Conservation (phyloP, 306 rosid species). For the Sechiopsis laciniata region DNA sequence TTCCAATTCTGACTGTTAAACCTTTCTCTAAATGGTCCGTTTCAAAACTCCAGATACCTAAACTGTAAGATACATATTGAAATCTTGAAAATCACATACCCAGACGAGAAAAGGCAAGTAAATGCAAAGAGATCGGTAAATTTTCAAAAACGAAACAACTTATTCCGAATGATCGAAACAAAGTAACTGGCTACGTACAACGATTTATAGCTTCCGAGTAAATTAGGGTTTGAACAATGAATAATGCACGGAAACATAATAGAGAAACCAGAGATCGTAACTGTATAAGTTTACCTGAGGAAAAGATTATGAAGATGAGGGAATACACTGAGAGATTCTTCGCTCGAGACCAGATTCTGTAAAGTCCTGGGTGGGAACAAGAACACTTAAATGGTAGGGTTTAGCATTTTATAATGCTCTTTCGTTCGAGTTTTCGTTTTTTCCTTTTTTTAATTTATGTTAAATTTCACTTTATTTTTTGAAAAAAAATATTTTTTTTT, state of each 20-base stretch:
- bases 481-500: no score
- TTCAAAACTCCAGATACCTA: neutral
- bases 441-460: neutral
- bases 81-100: neutral
- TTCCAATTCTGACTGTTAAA: neutral
- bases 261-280: neutral
- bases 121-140: neutral
- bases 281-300: neutral
- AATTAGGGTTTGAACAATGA: neutral
- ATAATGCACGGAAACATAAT: neutral
- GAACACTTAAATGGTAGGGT: constrained; percentile 3
- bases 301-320: neutral
- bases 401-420: neutral
- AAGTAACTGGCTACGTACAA: neutral
- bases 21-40: neutral
- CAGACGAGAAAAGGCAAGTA: neutral
- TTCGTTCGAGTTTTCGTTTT: neutral
- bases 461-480: neutral
- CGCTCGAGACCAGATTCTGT: neutral
- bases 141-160: neutral
- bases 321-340: neutral
- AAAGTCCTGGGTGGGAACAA: neutral
- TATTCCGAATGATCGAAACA: neutral
- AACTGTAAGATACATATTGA: neutral
- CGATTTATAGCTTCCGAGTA: neutral